These are phyloP conservation scores for Camellia oleifera DNA, from an alignment of 179 eudicot species.

Conservation along the genomic window DNA sequence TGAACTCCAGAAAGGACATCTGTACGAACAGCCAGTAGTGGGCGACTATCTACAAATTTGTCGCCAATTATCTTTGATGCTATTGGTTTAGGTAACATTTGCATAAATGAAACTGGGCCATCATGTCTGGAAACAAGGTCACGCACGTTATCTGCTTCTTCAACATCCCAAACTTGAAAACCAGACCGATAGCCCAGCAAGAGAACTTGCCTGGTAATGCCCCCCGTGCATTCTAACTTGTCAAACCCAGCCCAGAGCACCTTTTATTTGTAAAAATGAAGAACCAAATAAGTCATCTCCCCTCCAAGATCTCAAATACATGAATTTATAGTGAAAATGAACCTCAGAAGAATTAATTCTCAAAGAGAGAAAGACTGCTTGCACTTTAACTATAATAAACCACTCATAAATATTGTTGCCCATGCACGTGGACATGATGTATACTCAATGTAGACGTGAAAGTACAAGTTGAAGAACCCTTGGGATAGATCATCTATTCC, in stretches of 20 bases:
- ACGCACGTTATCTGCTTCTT: conserved; percentile 69
- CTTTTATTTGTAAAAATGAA: conserved; percentile 30
- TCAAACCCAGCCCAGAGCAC: conserved; percentile 94
- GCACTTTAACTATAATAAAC: not conserved
- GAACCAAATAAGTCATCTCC: conserved; percentile 6
- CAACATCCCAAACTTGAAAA: conserved; percentile 95
- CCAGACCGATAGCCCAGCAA: conserved; percentile 75
- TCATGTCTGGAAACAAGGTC: conserved; percentile 65
- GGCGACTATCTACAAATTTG: conserved; percentile 57
- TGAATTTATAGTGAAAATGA: not conserved
- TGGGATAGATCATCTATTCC: too few species aligned
- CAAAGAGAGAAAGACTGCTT: not conserved
- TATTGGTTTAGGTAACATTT: conserved; percentile 62
- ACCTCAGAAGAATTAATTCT: not conserved
- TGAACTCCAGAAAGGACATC: conserved; percentile 55
- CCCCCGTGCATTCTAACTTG: conserved; percentile 62
- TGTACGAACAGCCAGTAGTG: conserved; percentile 67
- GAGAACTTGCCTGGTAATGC: conserved; percentile 48
- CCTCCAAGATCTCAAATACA: conserved; percentile 8
- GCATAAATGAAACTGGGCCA: conserved; percentile 78
- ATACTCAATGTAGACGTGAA: too few species aligned
- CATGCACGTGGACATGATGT: too few species aligned
- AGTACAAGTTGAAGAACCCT: too few species aligned
- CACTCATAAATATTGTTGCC: too few species aligned
- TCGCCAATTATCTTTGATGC: conserved; percentile 43